Evolutionary conservation across 495 filamentous ascomycete genomes (phyloP).

Genomic region (Penicillium waksmanii): DNA sequence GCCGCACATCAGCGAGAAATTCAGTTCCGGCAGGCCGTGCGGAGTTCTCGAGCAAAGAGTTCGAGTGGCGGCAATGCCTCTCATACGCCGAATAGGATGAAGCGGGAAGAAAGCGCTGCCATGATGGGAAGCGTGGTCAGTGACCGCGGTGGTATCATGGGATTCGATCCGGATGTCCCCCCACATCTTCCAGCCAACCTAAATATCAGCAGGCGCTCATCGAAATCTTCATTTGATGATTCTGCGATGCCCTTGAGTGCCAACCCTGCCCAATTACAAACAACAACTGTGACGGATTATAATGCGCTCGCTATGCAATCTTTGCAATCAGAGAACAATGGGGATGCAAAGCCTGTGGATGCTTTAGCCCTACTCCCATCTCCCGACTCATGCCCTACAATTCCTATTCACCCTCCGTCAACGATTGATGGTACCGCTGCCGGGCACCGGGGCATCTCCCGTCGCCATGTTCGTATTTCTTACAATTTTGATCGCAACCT

Average conservation of each 20-base stretch:
- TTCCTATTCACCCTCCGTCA: constrained; percentile 79
- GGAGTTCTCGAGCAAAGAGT: constrained; percentile 48
- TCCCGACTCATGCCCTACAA: constrained; percentile 67
- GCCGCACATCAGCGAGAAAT: constrained; percentile 53
- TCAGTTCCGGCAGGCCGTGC: constrained; percentile 47
- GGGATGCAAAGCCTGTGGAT: constrained; percentile 45
- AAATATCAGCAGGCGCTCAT: constrained; percentile 51
- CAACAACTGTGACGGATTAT: constrained; percentile 42
- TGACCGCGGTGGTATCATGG: constrained; percentile 63
- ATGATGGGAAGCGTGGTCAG: constrained; percentile 58
- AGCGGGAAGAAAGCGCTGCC: constrained; percentile 48
- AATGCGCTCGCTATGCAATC: constrained; percentile 54
- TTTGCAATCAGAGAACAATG: constrained; percentile 38
- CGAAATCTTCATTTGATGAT: constrained; percentile 48
- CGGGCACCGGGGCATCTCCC: constrained; percentile 70
- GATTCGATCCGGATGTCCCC: constrained; percentile 54
- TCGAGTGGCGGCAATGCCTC: constrained; percentile 51
- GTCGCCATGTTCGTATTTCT: constrained; percentile 80
- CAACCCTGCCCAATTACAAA: constrained; percentile 47
- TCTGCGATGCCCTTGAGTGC: constrained; percentile 44
- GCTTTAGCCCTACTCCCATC: constrained; percentile 49
- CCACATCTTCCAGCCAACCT: constrained; percentile 43
- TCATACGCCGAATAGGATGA: constrained; percentile 51
- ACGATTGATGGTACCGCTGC: constrained; percentile 65
- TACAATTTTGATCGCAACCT: constrained; percentile 75